phyloP scores from a whole-genome alignment of 2,329 filamentous ascomycete genomes.

The Fusarium falciforme region DNA sequence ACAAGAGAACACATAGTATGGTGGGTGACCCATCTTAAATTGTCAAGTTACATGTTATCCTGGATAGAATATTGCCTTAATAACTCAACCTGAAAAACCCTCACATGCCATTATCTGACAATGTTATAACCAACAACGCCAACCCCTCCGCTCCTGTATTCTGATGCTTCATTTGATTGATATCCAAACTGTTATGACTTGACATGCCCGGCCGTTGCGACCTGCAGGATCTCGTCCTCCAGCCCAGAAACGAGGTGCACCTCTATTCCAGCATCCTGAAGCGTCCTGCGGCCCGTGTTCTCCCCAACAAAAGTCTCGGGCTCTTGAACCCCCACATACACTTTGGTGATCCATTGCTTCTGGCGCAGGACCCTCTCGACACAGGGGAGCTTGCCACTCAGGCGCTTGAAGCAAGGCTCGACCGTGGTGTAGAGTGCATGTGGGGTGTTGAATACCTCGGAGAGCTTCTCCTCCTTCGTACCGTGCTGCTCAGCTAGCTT shows the following conservation, averaged over 20 bases:
- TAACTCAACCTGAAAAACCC: neutral
- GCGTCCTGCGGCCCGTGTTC: slow-evolving; percentile 78
- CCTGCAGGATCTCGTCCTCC: slow-evolving; percentile 81
- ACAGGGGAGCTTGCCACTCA: slow-evolving; percentile 81
- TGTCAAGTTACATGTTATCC: neutral
- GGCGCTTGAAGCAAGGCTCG: slow-evolving; percentile 81
- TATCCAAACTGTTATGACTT: slow-evolving; percentile 16
- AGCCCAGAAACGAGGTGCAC: slow-evolving; percentile 80
- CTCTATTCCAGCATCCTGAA: slow-evolving; percentile 78
- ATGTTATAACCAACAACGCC: neutral
- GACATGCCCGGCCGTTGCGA: slow-evolving; percentile 85
- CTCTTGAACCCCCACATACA: slow-evolving; percentile 90
- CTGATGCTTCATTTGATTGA: neutral
- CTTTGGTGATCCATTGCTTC: slow-evolving; percentile 72
- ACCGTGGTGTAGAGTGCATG: slow-evolving; percentile 87
- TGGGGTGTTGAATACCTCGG: slow-evolving; percentile 48
- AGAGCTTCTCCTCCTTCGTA: slow-evolving; percentile 66
- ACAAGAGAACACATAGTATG: neutral
- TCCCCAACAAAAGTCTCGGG: slow-evolving; percentile 89
- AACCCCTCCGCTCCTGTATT: too few relatives aligned
- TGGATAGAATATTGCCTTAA: neutral
- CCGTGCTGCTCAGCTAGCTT: slow-evolving; percentile 70
- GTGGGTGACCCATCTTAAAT: neutral
- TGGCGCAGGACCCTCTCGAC: slow-evolving; percentile 80
- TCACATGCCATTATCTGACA: neutral